These are phyloP conservation scores for Platanus orientalis DNA, from an alignment of 164 flowering plant genomes.

Conservation along the genomic window DNA sequence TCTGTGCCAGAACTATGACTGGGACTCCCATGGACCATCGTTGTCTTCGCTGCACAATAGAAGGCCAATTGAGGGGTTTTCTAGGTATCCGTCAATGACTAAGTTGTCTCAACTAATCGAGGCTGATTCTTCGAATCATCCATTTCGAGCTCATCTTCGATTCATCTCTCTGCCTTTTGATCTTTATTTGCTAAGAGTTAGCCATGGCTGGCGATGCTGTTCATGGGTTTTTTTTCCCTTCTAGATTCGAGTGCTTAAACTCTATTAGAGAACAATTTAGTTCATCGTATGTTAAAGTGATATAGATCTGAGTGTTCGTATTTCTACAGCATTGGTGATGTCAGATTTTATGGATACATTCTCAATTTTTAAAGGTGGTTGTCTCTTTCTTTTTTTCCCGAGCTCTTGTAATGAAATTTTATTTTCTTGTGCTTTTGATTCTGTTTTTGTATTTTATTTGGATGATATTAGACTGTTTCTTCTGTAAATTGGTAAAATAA, in stretches of 20 bases:
- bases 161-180: slow-evolving; percentile 1
- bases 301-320: slow-evolving; percentile 9
- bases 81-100: no score
- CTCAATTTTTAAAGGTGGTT: slow-evolving; percentile 26
- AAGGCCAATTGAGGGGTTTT: no score
- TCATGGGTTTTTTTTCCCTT: no score
- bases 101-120: no score
- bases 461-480: slow-evolving; percentile 1
- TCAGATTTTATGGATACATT: slow-evolving; percentile 19
- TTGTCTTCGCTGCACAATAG: no score
- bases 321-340: slow-evolving; percentile 5
- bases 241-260: neutral
- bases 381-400: neutral
- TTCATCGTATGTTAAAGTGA: neutral
- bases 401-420: neutral
- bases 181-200: neutral
- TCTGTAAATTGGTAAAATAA: slow-evolving; percentile 6
- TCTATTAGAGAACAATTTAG: neutral
- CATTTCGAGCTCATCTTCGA: slow-evolving; percentile 3
- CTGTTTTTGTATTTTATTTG: neutral
- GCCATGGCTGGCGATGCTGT: neutral
- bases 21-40: no score
- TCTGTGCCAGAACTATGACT: no score
- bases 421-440: no score
- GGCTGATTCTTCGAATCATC: neutral